These are phyloP conservation scores for Fusarium sp. DNA, from an alignment of 2,329 filamentous ascomycete species.

Conservation along the genomic window DNA sequence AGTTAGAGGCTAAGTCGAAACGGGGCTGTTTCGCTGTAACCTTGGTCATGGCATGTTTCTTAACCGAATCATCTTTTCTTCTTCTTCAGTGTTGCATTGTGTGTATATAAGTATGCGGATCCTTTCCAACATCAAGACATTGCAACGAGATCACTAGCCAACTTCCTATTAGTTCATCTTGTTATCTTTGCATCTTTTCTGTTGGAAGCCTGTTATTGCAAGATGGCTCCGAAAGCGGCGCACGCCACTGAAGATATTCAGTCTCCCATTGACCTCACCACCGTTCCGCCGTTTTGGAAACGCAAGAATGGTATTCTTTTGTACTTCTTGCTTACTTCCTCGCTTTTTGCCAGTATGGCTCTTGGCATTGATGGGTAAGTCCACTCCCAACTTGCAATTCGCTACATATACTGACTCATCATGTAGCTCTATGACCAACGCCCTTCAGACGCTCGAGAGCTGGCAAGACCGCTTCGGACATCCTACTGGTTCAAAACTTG, in stretches of 20 bases:
- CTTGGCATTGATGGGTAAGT: conserved; percentile 57
- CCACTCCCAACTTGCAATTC: accelerated
- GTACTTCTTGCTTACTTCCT: conserved; percentile 58
- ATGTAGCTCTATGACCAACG: conserved; percentile 52
- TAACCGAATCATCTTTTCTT: accelerated
- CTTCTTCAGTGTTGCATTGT: not conserved
- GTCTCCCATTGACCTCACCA: conserved; percentile 48
- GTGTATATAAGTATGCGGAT: conserved; percentile 29
- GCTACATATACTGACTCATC: not conserved
- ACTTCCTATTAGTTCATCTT: too few species aligned
- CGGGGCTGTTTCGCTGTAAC: not conserved
- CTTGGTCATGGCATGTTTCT: conserved; percentile 2
- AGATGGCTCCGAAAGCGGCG: conserved; percentile 51
- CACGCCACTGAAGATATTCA: conserved; percentile 47
- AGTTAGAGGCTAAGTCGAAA: conserved; percentile 12
- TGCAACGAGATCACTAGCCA: too few species aligned
- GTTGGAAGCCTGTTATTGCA: too few species aligned
- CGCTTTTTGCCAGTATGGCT: conserved; percentile 55
- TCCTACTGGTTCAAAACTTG: conserved; percentile 52
- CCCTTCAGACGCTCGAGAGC: conserved; percentile 52
- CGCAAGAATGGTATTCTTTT: conserved; percentile 57
- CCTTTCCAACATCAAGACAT: too few species aligned
- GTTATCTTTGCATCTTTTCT: too few species aligned
- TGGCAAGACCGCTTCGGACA: conserved; percentile 55
- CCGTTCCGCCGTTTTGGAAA: conserved; percentile 51